Evolutionary conservation across 1,139 yeast species (phyloP), one percentile per base, ranked within the genome.

Genomic region (Starmera stellimalicola): DNA sequence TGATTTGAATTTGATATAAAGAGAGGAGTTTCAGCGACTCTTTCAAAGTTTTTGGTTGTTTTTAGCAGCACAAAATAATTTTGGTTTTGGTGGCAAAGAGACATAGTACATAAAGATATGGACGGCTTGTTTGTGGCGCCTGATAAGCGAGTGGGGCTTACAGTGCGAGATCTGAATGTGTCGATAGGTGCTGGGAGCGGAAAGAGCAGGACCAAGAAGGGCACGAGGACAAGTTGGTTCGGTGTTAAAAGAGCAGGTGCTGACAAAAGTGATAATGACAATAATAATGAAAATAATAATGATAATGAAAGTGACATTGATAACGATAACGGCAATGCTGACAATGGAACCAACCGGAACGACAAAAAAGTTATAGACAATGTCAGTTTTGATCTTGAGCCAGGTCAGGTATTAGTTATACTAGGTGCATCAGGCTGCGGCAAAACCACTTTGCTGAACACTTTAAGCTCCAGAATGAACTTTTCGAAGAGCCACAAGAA

Each of bases 371-470:
- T 68, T 17, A 49, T 68, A 7, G 48, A 63, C 19, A 49, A 70
- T 35, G 60, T 79, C 26, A 69, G 77, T 3, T 68, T 77, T 40
- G 72, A 73, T 35, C 60, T 78, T 14, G 63, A 67, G 0, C 47
- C 63, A 2, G 76, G 78, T 20, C 60, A 72, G 10, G 51, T 79
- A 37, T 62, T 78, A 54, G 85, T 85, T 6, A 77, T 79, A 18
- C 68, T 79, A 63, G 88, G 88, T 3, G 84, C 87, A 0, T 75
- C 88, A 1, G 94, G 94, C 1, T 71, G 83, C 10, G 94, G 94
- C 8, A 83, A 83, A 48, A 83, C 94, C 0, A 80, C 94, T 0
- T 54, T 83, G 29, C 60, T 83, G 16, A 82, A 83, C 46, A 71
- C 74, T 1, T 54, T 83, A 40, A 81, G 91, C 0, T 70, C 75